Percentiles rank a stretch among this genome's conserved stretches.
Conservation (phyloP, 768 basidiomycete species). For the Termitomyces sp. region DNA sequence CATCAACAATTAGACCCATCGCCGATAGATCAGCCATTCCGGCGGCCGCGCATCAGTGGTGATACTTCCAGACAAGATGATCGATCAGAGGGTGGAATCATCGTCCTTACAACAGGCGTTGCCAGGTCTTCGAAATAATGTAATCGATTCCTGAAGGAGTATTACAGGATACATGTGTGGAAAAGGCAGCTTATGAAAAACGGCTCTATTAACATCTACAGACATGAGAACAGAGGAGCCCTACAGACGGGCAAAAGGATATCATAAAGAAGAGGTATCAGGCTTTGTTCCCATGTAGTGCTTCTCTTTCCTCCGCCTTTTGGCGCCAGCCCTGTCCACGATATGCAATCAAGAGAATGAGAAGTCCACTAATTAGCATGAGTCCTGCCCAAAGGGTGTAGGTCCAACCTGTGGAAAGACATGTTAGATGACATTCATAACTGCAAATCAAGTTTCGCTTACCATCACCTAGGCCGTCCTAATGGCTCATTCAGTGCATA, state of each 20-base stretch:
- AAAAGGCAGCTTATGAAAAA: neutral
- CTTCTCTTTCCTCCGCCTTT: conserved; percentile 41
- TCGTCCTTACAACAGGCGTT: too few relatives aligned
- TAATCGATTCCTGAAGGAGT: neutral
- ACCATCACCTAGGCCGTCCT: conserved; percentile 76
- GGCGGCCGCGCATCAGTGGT: too few relatives aligned
- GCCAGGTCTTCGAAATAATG: neutral
- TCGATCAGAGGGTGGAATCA: too few relatives aligned
- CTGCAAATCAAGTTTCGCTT: conserved; percentile 17
- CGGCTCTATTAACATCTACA: neutral
- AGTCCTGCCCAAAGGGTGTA: conserved; percentile 63
- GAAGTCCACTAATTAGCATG: conserved; percentile 45
- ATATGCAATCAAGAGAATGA: conserved; percentile 57
- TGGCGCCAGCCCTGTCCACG: conserved; percentile 62
- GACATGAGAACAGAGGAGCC: neutral
- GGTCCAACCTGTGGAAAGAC: conserved; percentile 40
- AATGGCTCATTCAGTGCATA: neutral
- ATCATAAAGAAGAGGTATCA: neutral
- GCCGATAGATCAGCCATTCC: neutral
- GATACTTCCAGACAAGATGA: too few relatives aligned
- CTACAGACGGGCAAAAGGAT: neutral
- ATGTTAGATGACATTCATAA: neutral
- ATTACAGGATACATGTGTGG: neutral
- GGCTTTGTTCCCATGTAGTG: neutral
- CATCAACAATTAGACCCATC: neutral